Evolutionary conservation across 2,329 filamentous ascomycete genomes (phyloP), one percentile per base, ranked within the genome.

Genomic region (Claviceps pazoutovae): DNA sequence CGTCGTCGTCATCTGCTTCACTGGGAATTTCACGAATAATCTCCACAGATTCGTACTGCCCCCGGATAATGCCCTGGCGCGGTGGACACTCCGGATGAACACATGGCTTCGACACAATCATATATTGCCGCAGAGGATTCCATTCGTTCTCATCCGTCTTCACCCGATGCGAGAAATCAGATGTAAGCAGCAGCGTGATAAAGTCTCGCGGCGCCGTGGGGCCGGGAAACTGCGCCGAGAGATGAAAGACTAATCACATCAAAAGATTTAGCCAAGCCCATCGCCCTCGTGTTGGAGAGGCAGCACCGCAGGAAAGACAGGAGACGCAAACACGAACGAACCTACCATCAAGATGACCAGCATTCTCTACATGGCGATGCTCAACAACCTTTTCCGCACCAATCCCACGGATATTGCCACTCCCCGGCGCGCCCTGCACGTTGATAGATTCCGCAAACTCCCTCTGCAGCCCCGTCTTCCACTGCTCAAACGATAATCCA

Each of bases 171-270:
- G 70, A 71, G 43, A 77, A 71, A 43, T 76, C 75, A 44, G 83
- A 87, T 21, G 82, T 87, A 43, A 94, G 68, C 44, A 93, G 74
- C 54, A 94, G 69, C 4, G 86, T 85, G 49, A 95, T 80, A 65
- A 96, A 96, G 62, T 96, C 91, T 66, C 91, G 75, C 0, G 91
- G 85, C 2, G 89, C 82, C 0, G 88, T 93, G 3, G 91, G 91
- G 0, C 88, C 88, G 0, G 90, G 89, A 59, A 96, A 96, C 63
- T 93, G 85, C 2, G 89, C 89, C 21, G 87, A 91, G 1, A 95
- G 75, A 62, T 91, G 83, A 61, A 87, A 95, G 4, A 95, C 87
- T 82, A 64, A 5, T 11, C 5, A 11, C n/a, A 5, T 37, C 6
- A 37, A 37, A 8, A 21, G 37, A 37, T 5, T 45, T 30, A 45